Conservation (phyloP, 306 rosid species). For the Pachyrhizus erosus region DNA sequence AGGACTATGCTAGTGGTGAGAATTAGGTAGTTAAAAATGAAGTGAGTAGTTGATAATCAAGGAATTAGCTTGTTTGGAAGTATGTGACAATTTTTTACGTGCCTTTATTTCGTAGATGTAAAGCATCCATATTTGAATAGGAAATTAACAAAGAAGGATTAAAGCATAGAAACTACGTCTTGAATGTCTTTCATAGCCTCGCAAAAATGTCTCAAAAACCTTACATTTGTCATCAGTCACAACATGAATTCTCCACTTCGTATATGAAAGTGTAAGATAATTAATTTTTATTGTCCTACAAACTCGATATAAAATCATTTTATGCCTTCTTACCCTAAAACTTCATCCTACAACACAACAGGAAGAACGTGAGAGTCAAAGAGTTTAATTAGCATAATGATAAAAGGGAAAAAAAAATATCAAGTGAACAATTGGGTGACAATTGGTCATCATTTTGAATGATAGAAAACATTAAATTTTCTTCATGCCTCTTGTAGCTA, state of each 20-base stretch:
- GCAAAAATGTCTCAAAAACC: background rate
- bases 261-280: background rate
- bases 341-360: too few relatives aligned
- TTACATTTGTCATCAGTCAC: background rate
- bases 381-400: too few relatives aligned
- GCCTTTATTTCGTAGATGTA: background rate
- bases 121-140: background rate
- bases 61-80: background rate
- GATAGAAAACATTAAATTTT: background rate
- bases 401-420: too few relatives aligned
- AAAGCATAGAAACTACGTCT: background rate
- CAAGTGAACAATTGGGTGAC: too few relatives aligned
- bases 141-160: background rate
- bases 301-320: too few relatives aligned
- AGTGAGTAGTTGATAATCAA: background rate
- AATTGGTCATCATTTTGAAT: too few relatives aligned
- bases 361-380: too few relatives aligned
- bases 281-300: too few relatives aligned
- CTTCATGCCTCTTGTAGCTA: background rate
- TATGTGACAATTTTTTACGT: background rate
- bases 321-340: too few relatives aligned
- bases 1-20: background rate
- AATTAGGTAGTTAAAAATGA: background rate
- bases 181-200: background rate
- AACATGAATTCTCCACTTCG: background rate